phyloP scores from a whole-genome alignment of 768 basidiomycete species.

The Xerocomus spinulosus region DNA sequence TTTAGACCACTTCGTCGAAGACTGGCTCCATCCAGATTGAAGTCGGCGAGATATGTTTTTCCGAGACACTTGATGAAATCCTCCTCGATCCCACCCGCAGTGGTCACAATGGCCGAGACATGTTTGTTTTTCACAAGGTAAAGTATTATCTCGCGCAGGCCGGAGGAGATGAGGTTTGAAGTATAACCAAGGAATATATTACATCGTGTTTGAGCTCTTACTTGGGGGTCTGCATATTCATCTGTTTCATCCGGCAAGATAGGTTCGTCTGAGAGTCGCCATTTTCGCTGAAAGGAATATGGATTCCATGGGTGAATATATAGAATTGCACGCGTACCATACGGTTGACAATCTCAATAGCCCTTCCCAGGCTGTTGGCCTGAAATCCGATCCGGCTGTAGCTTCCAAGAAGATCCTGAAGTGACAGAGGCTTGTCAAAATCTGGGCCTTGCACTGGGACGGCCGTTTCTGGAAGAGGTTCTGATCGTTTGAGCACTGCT shows the following conservation, averaged over 20 bases:
- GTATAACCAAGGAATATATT: slow-evolving; percentile 96
- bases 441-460: slow-evolving; percentile 82
- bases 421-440: slow-evolving; percentile 63
- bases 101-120: slow-evolving; percentile 87
- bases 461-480: slow-evolving; percentile 59
- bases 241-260: slow-evolving; percentile 66
- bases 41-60: slow-evolving; percentile 93
- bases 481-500: slow-evolving; percentile 75
- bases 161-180: slow-evolving; percentile 97
- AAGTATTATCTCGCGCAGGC: slow-evolving; percentile 86
- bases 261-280: slow-evolving; percentile 87
- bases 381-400: slow-evolving; percentile 96
- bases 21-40: slow-evolving; percentile 85
- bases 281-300: slow-evolving; percentile 56
- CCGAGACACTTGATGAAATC: slow-evolving; percentile 99
- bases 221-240: slow-evolving; percentile 50
- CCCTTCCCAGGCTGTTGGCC: slow-evolving; percentile 86
- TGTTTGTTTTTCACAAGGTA: slow-evolving; percentile 93
- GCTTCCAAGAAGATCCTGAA: slow-evolving; percentile 65
- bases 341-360: slow-evolving; percentile 85
- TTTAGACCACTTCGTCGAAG: slow-evolving; percentile 91
- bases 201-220: slow-evolving; percentile 70
- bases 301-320: not conserved
- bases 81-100: slow-evolving; percentile 97
- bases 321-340: slow-evolving; percentile 56